phyloP scores from a whole-genome alignment of 805 yeast species.

The Lipomyces spencermartinsiae region DNA sequence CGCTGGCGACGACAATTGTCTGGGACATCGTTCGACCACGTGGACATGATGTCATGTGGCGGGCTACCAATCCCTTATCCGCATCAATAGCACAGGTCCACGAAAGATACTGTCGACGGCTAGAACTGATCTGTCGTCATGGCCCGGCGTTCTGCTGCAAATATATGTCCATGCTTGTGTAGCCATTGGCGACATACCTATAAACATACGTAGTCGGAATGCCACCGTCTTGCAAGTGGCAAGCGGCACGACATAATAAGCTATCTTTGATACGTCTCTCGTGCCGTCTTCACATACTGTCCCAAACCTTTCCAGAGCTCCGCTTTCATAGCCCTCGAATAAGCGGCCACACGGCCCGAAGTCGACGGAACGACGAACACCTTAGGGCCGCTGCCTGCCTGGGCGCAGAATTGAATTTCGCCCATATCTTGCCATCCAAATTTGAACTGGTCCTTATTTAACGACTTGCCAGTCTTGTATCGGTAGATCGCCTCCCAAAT shows the following conservation, averaged over 20 bases:
- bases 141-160: too few species aligned
- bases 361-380: constrained; percentile 73
- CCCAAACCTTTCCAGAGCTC: constrained; percentile 56
- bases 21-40: too few species aligned
- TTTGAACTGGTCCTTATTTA: constrained; percentile 48
- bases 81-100: too few species aligned
- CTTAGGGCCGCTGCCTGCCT: constrained; percentile 26
- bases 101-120: too few species aligned
- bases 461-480: constrained; percentile 45
- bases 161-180: too few species aligned
- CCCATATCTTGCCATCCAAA: constrained; percentile 58
- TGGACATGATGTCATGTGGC: too few species aligned
- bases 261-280: not conserved
- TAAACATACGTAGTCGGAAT: too few species aligned
- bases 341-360: constrained; percentile 68
- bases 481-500: constrained; percentile 69
- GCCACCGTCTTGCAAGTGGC: too few species aligned
- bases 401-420: constrained; percentile 39
- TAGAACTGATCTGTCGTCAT: too few species aligned
- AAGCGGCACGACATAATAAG: not conserved
- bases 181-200: too few species aligned
- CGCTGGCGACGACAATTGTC: too few species aligned
- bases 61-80: too few species aligned
- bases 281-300: constrained; percentile 18
- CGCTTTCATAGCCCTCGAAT: constrained; percentile 55